These are phyloP conservation scores for Venustampulla echinocandica DNA, from an alignment of 495 filamentous ascomycete genomes.

Conservation along the genomic window DNA sequence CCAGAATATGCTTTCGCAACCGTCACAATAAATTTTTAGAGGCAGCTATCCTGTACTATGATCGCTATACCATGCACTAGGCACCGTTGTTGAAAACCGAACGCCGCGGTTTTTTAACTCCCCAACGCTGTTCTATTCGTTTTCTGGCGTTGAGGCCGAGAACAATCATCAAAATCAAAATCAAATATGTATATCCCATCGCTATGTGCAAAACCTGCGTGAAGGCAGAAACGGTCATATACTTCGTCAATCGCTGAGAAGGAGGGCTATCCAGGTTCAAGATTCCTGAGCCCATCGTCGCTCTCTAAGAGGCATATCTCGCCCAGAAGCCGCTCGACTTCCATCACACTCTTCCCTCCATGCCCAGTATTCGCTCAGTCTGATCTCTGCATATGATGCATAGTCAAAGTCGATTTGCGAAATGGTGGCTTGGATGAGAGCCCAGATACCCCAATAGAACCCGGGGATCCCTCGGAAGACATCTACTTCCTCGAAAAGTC, in stretches of 20 bases:
- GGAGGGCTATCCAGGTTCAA: too few species aligned
- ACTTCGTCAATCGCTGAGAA: too few species aligned
- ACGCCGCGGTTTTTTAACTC: conserved; percentile 3
- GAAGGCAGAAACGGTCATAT: too few species aligned
- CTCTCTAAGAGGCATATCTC: conserved; percentile 67
- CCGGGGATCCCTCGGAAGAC: conserved; percentile 82
- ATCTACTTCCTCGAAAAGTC: conserved; percentile 73
- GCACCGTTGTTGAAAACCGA: conserved; percentile 8
- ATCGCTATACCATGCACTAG: conserved; percentile 1
- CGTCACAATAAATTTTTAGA: too few species aligned
- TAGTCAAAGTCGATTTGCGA: conserved; percentile 98
- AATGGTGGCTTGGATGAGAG: conserved; percentile 90
- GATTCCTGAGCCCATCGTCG: conserved; percentile 68
- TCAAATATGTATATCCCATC: neutral
- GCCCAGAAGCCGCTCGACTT: conserved; percentile 42
- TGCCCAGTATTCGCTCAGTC: conserved; percentile 91
- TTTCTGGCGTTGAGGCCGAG: conserved; percentile 9
- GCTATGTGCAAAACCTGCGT: too few species aligned
- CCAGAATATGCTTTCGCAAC: too few species aligned
- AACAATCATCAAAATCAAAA: neutral
- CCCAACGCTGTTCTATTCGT: neutral
- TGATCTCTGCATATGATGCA: conserved; percentile 75
- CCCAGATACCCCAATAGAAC: conserved; percentile 89
- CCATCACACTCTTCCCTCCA: conserved; percentile 73
- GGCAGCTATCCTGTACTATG: too few species aligned